Percentiles rank a stretch among this genome's conserved stretches.
Conservation (phyloP, 129 eudicot species). For the Gnaphalium uliginosum region DNA sequence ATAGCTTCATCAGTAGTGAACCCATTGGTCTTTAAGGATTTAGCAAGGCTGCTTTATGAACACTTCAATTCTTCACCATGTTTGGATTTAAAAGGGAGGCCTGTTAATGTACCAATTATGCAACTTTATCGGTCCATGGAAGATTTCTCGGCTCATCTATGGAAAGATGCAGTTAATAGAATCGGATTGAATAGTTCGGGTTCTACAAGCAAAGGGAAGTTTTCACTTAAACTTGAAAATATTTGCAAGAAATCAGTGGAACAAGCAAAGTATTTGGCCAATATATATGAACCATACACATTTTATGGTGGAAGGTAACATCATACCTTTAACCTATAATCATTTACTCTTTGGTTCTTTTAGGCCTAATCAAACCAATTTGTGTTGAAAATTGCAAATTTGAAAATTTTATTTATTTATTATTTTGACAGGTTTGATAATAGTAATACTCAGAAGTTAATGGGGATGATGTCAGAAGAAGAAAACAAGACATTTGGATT, state of each 20-base stretch:
- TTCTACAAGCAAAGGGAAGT: conserved; percentile 43
- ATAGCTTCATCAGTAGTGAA: conserved; percentile 92
- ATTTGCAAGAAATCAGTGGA: conserved; percentile 88
- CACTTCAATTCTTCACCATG: conserved; percentile 74
- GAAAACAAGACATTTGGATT: conserved; percentile 74
- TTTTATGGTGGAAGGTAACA: conserved; percentile 96
- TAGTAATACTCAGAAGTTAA: conserved; percentile 67
- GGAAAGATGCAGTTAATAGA: conserved; percentile 69
- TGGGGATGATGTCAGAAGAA: conserved; percentile 84
- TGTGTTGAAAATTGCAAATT: background rate
- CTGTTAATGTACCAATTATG: conserved; percentile 77
- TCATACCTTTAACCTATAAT: background rate
- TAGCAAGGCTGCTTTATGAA: conserved; percentile 69
- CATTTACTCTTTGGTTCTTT: background rate
- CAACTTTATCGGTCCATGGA: conserved; percentile 79
- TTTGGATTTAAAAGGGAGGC: conserved; percentile 71
- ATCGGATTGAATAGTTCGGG: conserved; percentile 46
- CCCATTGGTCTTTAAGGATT: conserved; percentile 75
- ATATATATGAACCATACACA: conserved; percentile 82
- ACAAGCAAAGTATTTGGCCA: conserved; percentile 90
- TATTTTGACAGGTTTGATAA: conserved; percentile 70
- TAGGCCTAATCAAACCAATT: background rate
- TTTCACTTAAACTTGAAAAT: conserved; percentile 58
- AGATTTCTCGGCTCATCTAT: conserved; percentile 76
- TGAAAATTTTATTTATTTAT: background rate